phyloP scores from a whole-genome alignment of 2,329 filamentous ascomycete genomes.

The Microcyclospora tardicrescens region DNA sequence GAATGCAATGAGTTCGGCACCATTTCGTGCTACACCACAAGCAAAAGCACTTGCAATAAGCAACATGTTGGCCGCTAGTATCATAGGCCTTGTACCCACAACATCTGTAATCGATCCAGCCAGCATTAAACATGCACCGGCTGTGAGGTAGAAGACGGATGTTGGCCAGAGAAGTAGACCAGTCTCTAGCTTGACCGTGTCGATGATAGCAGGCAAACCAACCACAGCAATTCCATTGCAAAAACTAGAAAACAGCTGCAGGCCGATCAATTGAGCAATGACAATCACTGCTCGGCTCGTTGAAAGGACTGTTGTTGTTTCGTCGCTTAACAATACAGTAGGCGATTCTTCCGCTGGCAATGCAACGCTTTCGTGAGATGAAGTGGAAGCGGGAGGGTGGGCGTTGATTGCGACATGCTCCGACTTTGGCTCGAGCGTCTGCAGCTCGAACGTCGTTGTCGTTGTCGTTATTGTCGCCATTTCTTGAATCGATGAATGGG shows the following conservation, averaged over 20 bases:
- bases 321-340: too few species aligned
- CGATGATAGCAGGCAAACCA: constrained; percentile 10
- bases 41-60: constrained; percentile 31
- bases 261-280: constrained; percentile 9
- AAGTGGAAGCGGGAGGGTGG: too few species aligned
- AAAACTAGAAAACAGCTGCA: constrained; percentile 11
- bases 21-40: constrained; percentile 28
- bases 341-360: too few species aligned
- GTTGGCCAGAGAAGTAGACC: constrained; percentile 17
- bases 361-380: too few species aligned
- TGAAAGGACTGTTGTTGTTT: constrained; percentile 1
- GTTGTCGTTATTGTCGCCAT: too few species aligned
- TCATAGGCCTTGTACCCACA: constrained; percentile 34
- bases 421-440: too few species aligned
- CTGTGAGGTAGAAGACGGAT: constrained; percentile 29
- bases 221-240: constrained; percentile 12
- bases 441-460: too few species aligned
- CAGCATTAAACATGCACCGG: constrained; percentile 37
- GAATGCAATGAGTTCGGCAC: constrained; percentile 16
- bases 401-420: too few species aligned
- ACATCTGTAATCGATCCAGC: constrained; percentile 40
- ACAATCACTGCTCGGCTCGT: constrained; percentile 8
- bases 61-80: constrained; percentile 31
- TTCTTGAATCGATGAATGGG: too few species aligned
- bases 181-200: background rate